Evolutionary conservation across 2,329 filamentous ascomycete species (phyloP).

Genomic region (Talaromyces sp.): DNA sequence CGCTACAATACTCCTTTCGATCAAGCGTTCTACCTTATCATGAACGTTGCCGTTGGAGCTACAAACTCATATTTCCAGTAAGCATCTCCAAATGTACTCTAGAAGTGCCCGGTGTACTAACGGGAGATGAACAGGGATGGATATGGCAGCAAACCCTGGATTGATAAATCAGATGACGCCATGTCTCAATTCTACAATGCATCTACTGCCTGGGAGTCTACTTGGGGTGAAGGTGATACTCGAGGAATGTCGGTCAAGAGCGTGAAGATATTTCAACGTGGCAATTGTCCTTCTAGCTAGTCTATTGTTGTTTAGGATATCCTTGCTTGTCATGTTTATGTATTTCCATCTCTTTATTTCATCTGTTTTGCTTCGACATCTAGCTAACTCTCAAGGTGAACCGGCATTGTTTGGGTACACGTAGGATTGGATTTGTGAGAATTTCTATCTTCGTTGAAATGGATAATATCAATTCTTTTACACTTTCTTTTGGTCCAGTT

Average conservation of each 20-base stretch:
- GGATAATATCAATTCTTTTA: not conserved
- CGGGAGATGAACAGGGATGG: conserved; percentile 7
- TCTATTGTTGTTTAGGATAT: not conserved
- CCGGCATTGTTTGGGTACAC: not conserved
- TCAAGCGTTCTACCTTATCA: conserved; percentile 15
- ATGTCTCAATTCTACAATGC: conserved; percentile 18
- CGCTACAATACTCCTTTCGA: conserved; percentile 17
- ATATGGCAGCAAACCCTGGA: conserved; percentile 16
- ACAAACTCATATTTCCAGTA: conserved; percentile 15
- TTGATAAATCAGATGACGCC: conserved; percentile 4
- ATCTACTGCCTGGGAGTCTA: conserved; percentile 14
- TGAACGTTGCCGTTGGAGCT: conserved; percentile 13
- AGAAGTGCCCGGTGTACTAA: not conserved
- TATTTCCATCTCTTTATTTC: not conserved
- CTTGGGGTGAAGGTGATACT: conserved; percentile 13
- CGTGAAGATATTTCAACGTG: conserved; percentile 15
- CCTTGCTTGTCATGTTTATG: not conserved
- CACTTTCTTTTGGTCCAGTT: not conserved
- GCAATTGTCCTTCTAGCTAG: conserved; percentile 5
- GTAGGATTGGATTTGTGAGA: not conserved
- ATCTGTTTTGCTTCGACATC: not conserved
- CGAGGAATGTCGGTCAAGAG: conserved; percentile 15
- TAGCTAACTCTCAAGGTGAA: not conserved
- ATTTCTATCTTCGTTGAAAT: not conserved
- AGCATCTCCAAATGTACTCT: not conserved